Conservation (phyloP, 2,329 filamentous ascomycete species). For the Penicillium janthinellum region DNA sequence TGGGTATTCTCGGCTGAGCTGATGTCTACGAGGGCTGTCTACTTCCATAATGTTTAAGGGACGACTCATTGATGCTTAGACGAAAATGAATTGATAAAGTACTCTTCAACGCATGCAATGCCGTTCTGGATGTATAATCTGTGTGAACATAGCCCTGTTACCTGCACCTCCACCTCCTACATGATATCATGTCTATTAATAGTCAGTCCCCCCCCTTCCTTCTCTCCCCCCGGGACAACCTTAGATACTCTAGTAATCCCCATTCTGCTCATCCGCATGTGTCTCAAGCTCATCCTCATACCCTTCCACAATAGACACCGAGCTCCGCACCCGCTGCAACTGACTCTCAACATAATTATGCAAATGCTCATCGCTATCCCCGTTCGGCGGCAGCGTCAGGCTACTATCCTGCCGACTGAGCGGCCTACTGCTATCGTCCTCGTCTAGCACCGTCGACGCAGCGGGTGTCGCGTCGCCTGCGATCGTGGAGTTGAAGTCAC, state of each 20-base stretch:
- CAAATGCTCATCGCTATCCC: conserved; percentile 67
- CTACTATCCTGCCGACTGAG: conserved; percentile 45
- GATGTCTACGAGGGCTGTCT: not conserved
- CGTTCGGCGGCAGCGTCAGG: conserved; percentile 28
- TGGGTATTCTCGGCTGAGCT: not conserved
- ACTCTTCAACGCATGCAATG: conserved; percentile 4
- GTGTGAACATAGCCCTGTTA: not conserved
- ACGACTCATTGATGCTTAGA: no score
- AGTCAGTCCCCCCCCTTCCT: not conserved
- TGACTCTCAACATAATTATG: conserved; percentile 81
- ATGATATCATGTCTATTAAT: not conserved
- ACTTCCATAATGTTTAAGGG: no score
- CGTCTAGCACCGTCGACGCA: conserved; percentile 36
- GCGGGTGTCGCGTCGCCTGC: conserved; percentile 32
- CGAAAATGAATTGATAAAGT: not conserved
- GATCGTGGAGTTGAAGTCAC: conserved; percentile 66
- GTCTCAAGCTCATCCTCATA: conserved; percentile 66
- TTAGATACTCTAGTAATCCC: conserved; percentile 9
- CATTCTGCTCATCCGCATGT: conserved; percentile 49
- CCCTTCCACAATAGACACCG: conserved; percentile 49
- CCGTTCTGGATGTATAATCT: not conserved
- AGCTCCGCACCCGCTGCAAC: conserved; percentile 69
- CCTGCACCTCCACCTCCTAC: not conserved
- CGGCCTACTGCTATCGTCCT: conserved; percentile 35
- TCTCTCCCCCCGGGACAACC: not conserved